Conservation (phyloP, 2,329 filamentous ascomycete genomes). For the Fusarium torulosum region DNA sequence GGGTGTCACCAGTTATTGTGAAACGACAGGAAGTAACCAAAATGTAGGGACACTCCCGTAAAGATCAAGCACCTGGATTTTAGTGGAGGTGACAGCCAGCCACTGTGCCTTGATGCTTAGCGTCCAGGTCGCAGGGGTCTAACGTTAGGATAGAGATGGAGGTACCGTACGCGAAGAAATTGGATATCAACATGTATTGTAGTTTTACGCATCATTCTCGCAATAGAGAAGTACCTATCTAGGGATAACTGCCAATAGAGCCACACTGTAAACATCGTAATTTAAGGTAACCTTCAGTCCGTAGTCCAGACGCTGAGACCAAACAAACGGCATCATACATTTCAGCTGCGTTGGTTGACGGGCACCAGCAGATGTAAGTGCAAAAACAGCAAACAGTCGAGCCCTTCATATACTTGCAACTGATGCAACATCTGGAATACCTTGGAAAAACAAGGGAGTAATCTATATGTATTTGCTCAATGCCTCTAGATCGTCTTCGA, state of each 20-base stretch:
- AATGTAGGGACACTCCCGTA: neutral
- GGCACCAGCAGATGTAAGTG: neutral
- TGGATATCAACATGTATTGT: neutral
- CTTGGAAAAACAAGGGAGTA: too few relatives aligned
- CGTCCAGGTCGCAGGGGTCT: neutral
- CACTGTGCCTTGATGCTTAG: neutral
- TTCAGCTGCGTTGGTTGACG: neutral
- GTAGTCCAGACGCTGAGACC: neutral
- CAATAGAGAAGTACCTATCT: neutral
- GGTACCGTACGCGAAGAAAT: neutral
- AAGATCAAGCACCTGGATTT: neutral
- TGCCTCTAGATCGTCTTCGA: too few relatives aligned
- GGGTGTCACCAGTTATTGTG: neutral
- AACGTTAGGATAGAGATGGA: too few relatives aligned
- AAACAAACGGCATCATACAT: neutral
- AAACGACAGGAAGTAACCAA: neutral
- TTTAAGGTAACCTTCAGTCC: neutral
- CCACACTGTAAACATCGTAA: too few relatives aligned
- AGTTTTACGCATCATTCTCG: neutral
- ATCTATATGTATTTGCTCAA: too few relatives aligned
- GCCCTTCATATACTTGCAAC: too few relatives aligned
- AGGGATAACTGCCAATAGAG: too few relatives aligned
- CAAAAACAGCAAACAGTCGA: neutral
- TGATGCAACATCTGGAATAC: too few relatives aligned
- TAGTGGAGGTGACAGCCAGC: neutral